phyloP scores from a whole-genome alignment of 2,329 filamentous ascomycete genomes.

The Aspergillus hiratsukae region DNA sequence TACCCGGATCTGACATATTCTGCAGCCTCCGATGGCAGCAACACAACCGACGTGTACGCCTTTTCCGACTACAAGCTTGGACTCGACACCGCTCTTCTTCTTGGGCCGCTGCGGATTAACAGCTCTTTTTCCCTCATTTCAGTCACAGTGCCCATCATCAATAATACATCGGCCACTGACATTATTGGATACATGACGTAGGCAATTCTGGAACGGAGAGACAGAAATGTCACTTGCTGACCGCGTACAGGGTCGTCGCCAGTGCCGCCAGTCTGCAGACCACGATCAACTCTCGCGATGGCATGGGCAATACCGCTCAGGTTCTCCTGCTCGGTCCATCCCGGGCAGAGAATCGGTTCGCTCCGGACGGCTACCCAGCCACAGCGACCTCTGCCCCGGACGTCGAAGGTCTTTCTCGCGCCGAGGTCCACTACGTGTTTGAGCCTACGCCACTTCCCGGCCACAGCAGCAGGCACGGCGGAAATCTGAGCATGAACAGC shows the following conservation, averaged over 20 bases:
- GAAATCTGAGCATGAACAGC: constrained; percentile 33
- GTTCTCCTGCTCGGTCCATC: constrained; percentile 67
- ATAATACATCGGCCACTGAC: constrained; percentile 56
- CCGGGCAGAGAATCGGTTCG: constrained; percentile 62
- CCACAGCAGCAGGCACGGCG: constrained; percentile 20
- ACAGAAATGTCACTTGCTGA: not conserved
- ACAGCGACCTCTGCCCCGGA: constrained; percentile 30
- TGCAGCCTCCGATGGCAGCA: constrained; percentile 20
- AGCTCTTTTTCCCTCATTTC: constrained; percentile 71
- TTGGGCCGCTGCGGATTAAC: constrained; percentile 73
- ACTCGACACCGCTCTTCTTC: constrained; percentile 57
- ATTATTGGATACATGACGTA: constrained; percentile 81
- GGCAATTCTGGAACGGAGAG: constrained; percentile 11
- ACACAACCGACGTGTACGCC: constrained; percentile 34
- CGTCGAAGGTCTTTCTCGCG: constrained; percentile 25
- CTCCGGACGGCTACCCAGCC: constrained; percentile 16
- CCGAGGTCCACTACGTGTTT: constrained; percentile 56
- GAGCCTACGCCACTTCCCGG: constrained; percentile 49
- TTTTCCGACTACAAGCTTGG: constrained; percentile 41
- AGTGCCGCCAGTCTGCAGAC: constrained; percentile 21
- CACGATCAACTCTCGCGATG: constrained; percentile 43
- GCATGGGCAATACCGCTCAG: constrained; percentile 62
- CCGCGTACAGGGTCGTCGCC: constrained; percentile 48
- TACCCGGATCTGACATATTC: constrained; percentile 75
- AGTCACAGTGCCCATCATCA: constrained; percentile 72